Base-by-base conservation (phyloP, 306 rosid species). In the Fragaria ananassa region DNA sequence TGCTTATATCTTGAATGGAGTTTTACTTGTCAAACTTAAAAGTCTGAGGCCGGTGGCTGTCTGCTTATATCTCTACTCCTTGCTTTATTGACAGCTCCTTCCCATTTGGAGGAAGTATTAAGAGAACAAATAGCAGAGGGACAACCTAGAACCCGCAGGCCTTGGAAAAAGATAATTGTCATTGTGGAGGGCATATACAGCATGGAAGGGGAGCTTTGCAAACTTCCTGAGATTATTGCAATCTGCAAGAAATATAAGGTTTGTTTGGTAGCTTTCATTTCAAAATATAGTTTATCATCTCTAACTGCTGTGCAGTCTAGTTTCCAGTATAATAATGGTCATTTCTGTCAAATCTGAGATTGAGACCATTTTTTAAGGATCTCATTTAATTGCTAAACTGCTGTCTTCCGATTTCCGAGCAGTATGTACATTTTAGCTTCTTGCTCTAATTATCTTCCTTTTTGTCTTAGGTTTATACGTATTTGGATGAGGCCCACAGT, bases 401-500 rank as follows among this genome's bases (percentile, higher is more conserved):
- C 12, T 57, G 17, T 37, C 9, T 57, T 41, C 39, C 11, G 37
- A 34, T 5, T 57, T 41, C 39, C 11, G 37, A 34, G 42, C 53
- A 10, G 56, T 23, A 11, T 12, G 19, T 50, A 53, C 31, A 42
- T 68, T 17, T 18, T 4, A 46, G 9, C 53, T 73, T n/a, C 76
- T 39, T 69, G 31, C 15, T 72, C 71, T 79, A 44, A 67, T 13
- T 53, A 29, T 74, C 75, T 62, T 70, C 41, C 39, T 56, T 12
- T 53, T 17, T 67, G 6, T 70, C 58, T 21, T 76, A 93, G 98
- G 96, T 81, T 15, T 93, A 91, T 79, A 83, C 86, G 34, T 93
- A 93, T 80, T 87, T 93, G 90, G 98, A 93, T 11, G 98, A 93
- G 88, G 98, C 98, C 77, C 98, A 90, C 85, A 93, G 98, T 90